Evolutionary conservation across 345 rosid genomes (phyloP), one percentile per base, ranked within the genome.

Genomic region (Euphorbia pulcherrima): DNA sequence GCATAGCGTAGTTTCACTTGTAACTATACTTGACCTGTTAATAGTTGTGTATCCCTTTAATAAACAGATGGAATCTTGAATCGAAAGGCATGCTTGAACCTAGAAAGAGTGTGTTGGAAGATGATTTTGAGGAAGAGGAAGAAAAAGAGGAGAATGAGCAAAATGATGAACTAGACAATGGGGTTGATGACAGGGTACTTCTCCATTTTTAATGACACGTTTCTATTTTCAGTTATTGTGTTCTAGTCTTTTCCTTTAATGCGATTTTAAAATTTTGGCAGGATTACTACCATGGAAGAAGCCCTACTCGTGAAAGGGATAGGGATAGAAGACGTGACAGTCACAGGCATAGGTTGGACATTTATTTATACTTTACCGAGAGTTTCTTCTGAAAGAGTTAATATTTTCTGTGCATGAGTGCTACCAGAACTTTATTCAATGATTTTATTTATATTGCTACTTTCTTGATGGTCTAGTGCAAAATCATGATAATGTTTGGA

Each of bases 61-160:
- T 65, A 27, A 24, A 60, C 79, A 88, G 95, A 77, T 87, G 85
- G 94, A 95, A 82, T 73, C 90, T 92, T 20, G 97, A 95, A 73
- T 83, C 91, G 41, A 72, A 78, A 74, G 85, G 86, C 74, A 37
- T 73, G 10, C 79, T 95, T 64, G 99, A 95, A 62, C 90, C 85
- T 6, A 82, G 97, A 72, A 91, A 86, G 74, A 91, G 97, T 72
- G 97, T 92, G 57, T 68, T 94, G 78, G 99, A 91, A 79, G 99
- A 91, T 64, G 97, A 94, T 74, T 94, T 94, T 74, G 96, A 89
- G 77, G 97, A 94, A 79, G 97, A 92, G 67, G 99, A 95, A 79
- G 93, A 95, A 68, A 88, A 86, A 61, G 99, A 94, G 73, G 97
- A 89, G 74, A 88, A 82, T 20, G 97, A 85, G 51, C 85, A 75